These are phyloP conservation scores for Kondoa subrosea DNA, from an alignment of 768 basidiomycete species.

Conservation along the genomic window DNA sequence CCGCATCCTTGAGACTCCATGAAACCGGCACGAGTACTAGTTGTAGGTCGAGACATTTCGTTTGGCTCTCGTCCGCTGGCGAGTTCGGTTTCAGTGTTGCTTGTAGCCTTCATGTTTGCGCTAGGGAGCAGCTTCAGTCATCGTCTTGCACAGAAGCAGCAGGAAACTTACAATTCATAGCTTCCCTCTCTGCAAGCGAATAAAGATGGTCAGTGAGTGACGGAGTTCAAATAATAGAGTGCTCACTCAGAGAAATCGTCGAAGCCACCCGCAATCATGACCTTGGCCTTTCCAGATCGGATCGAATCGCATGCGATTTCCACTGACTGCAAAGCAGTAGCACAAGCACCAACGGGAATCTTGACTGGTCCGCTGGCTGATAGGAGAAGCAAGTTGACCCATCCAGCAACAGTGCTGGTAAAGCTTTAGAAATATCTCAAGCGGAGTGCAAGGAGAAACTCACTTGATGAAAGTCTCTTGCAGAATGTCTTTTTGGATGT, in stretches of 20 bases:
- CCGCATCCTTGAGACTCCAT: conserved; percentile 93
- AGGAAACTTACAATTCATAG: conserved; percentile 62
- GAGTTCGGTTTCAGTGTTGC: conserved; percentile 89
- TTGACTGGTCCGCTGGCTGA: conserved; percentile 97
- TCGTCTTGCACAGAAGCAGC: no score
- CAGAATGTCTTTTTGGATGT: conserved; percentile 93
- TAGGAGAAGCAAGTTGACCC: conserved; percentile 85
- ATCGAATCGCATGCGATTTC: conserved; percentile 97
- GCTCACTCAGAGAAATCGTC: conserved; percentile 72
- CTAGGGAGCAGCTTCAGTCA: neutral
- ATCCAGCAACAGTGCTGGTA: conserved; percentile 65
- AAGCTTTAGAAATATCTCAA: conserved; percentile 7
- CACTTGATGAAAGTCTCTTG: conserved; percentile 97
- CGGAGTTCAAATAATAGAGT: neutral
- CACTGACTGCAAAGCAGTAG: conserved; percentile 90
- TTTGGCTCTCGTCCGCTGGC: conserved; percentile 98
- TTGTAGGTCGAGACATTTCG: conserved; percentile 96
- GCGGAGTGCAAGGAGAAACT: neutral
- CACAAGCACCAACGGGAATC: conserved; percentile 97
- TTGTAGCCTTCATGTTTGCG: conserved; percentile 99
- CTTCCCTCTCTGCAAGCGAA: conserved; percentile 52
- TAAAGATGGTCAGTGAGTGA: neutral
- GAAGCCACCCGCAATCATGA: conserved; percentile 98
- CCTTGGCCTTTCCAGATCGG: conserved; percentile 86
- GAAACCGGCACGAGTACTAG: conserved; percentile 84